Evolutionary conservation across 2,329 filamentous ascomycete species (phyloP).

Genomic region (Ophiostoma australiae): DNA sequence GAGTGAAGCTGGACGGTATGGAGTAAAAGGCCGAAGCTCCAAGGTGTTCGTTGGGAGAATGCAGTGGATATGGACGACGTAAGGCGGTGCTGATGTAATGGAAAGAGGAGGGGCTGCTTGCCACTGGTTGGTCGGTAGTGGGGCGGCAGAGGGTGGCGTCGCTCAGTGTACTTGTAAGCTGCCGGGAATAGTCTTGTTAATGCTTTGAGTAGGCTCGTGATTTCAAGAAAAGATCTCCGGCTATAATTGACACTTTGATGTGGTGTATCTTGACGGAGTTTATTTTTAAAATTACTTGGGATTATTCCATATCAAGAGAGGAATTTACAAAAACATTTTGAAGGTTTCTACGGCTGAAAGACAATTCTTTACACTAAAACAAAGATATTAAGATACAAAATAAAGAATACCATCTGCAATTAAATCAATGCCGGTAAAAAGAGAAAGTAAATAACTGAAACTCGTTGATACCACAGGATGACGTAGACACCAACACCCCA

Average conservation of each 20-base stretch:
- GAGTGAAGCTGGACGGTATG: not conserved
- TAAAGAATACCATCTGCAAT: no score
- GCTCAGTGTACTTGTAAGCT: not conserved
- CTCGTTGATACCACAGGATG: not conserved
- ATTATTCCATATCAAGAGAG: no score
- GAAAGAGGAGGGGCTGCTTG: slow-evolving; percentile 8
- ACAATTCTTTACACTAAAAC: no score
- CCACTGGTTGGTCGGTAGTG: not conserved
- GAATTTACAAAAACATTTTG: no score
- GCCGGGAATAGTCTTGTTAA: not conserved
- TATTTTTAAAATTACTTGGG: no score
- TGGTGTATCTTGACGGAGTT: no score
- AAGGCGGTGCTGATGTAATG: slow-evolving; percentile 1
- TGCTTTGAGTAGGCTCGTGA: not conserved
- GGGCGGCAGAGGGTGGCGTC: not conserved
- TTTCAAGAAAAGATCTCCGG: no score
- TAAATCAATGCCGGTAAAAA: not conserved
- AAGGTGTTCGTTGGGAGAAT: slow-evolving; percentile 9
- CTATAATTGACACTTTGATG: no score
- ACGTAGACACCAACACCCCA: not conserved
- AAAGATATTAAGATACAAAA: no score
- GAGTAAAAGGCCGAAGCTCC: not conserved
- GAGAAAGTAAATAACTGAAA: not conserved
- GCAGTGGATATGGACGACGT: slow-evolving; percentile 11
- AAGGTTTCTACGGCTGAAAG: no score